Conservation (phyloP, 2,329 filamentous ascomycete genomes). For the Aspergillus hiratsukae region DNA sequence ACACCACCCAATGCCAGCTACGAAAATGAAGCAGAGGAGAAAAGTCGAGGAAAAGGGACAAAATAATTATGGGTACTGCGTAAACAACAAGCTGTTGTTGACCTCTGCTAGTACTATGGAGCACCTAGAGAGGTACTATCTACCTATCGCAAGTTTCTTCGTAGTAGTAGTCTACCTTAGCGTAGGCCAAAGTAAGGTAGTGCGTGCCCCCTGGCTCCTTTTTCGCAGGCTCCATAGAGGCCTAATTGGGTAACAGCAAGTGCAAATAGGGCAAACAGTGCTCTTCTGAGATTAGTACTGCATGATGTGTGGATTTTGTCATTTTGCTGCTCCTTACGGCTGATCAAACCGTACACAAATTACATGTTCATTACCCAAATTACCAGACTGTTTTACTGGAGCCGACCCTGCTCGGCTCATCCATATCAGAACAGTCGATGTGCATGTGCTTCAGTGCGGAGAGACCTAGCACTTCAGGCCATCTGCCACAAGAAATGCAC, state of each 20-base stretch:
- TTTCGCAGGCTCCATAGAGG: constrained; percentile 7
- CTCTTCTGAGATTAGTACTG: background rate
- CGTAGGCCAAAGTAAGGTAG: background rate
- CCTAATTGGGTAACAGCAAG: constrained; percentile 3
- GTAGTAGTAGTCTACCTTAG: background rate
- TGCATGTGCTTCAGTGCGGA: constrained; percentile 10
- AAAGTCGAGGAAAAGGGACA: constrained; percentile 4
- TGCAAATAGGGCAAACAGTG: constrained; percentile 21
- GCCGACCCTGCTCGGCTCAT: background rate
- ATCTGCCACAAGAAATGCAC: constrained; percentile 12
- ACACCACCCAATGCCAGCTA: background rate
- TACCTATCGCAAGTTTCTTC: background rate
- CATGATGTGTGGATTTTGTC: background rate
- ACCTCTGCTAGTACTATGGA: background rate
- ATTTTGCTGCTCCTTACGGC: background rate
- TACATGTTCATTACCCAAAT: background rate
- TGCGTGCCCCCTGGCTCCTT: constrained; percentile 19
- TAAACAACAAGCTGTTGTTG: constrained; percentile 12
- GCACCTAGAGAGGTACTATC: background rate
- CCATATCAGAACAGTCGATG: background rate
- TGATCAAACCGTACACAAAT: background rate
- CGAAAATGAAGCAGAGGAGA: constrained; percentile 13
- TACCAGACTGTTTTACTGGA: background rate
- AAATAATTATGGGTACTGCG: constrained; percentile 9
- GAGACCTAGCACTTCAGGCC: background rate